Evolutionary conservation across 2,329 filamentous ascomycete genomes (phyloP), one percentile per base, ranked within the genome.

Genomic region (Stemphylium lycopersici): DNA sequence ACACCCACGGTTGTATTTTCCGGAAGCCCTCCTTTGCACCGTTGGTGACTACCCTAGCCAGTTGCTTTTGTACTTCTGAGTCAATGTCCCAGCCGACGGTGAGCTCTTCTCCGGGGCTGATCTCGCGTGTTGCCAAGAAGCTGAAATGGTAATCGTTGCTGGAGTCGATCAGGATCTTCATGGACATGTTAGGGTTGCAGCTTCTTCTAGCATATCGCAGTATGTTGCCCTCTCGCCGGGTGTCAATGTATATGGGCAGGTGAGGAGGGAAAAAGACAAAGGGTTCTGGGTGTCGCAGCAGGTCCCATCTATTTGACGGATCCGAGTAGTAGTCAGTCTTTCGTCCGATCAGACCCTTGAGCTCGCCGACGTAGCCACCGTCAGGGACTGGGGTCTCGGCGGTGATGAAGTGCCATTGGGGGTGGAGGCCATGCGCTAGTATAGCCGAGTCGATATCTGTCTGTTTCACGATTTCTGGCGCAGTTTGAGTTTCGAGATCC

Each of bases 191-290:
- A 1, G 95, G 91, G 57, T 85, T 87, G 78, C 95, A 99, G 67
- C 95, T 98, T 62, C 93, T 86, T 52, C 95, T 87, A n/a, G 96
- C 87, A 71, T 95, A 97, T 39, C 95, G 90, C 52, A 95, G 87
- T 32, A 87, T 80, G 4, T 91, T 96, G 18, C 93, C 95, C 78
- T 96, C 91, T 71, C 85, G 86, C 55, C 95, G 84, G 8, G 93
- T 95, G 75, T 97, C 95, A 68, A 99, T 95, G 77, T 93, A 96
- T 11, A 99, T 84, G 0, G 93, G 93, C 7, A 98, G 84, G 54
- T 88, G 83, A 1, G 92, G 91, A 68, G 96, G 93, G 75, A 98
- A 81, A 72, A 83, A 83, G 42, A 83, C 80, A 59, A 82, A 82
- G 4, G 80, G 80, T 62, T 81, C 80, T 2, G 80, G 80, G 59